phyloP scores from a whole-genome alignment of 805 yeast species.

The Candida insectalens region DNA sequence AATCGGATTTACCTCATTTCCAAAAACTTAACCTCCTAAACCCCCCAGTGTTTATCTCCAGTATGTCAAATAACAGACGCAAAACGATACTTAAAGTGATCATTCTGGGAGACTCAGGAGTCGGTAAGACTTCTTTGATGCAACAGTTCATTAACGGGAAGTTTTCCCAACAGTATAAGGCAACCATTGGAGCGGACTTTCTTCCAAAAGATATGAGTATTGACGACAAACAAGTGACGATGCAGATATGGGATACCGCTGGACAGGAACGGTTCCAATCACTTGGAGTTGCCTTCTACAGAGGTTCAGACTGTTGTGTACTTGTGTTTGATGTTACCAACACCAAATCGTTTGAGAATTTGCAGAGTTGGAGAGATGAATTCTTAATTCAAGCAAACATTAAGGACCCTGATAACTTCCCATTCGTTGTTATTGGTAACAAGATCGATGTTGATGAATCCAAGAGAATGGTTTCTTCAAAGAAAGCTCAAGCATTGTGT shows the following conservation, averaged over 20 bases:
- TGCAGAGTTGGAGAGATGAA: slow-evolving; percentile 92
- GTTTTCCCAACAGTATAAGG: slow-evolving; percentile 92
- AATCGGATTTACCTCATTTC: background rate
- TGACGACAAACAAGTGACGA: slow-evolving; percentile 73
- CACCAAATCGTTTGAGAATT: slow-evolving; percentile 82
- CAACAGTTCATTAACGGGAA: slow-evolving; percentile 94
- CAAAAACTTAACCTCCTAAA: background rate
- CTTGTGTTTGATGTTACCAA: slow-evolving; percentile 93
- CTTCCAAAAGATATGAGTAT: slow-evolving; percentile 81
- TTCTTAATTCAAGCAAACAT: slow-evolving; percentile 90
- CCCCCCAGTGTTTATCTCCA: background rate
- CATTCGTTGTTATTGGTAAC: slow-evolving; percentile 91
- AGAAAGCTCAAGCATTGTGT: slow-evolving; percentile 37
- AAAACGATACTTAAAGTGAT: slow-evolving; percentile 78
- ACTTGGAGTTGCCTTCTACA: slow-evolving; percentile 90
- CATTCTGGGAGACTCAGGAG: slow-evolving; percentile 94
- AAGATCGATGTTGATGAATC: slow-evolving; percentile 91
- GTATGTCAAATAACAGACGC: slow-evolving; percentile 49
- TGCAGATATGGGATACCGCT: slow-evolving; percentile 97
- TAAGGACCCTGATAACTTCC: slow-evolving; percentile 88
- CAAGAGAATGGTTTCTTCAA: slow-evolving; percentile 59
- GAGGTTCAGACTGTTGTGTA: slow-evolving; percentile 98
- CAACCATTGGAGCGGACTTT: slow-evolving; percentile 97
- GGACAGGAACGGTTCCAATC: slow-evolving; percentile 98
- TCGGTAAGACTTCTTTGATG: slow-evolving; percentile 94